phyloP scores from a whole-genome alignment of 768 basidiomycete species.

The Agrocybe chaxingu region DNA sequence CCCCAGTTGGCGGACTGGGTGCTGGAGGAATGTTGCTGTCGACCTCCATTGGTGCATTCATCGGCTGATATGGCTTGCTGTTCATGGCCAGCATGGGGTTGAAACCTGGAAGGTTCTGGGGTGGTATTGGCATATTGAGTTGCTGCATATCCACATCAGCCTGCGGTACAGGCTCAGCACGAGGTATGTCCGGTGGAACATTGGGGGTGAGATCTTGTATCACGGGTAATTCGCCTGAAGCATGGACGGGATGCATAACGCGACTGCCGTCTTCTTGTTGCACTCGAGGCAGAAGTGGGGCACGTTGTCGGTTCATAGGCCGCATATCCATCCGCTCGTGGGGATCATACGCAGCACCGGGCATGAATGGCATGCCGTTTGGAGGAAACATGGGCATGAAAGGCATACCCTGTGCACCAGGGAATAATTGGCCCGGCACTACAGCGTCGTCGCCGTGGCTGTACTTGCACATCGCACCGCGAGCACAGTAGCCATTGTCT shows the following conservation, averaged over 20 bases:
- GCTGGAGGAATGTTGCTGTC: constrained; percentile 15
- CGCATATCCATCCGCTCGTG: constrained; percentile 83
- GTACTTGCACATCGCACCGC: constrained; percentile 87
- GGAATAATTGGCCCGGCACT: constrained; percentile 66
- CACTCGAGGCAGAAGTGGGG: constrained; percentile 54
- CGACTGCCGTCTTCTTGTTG: constrained; percentile 51
- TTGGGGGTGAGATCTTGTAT: constrained; percentile 80
- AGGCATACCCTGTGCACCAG: constrained; percentile 45
- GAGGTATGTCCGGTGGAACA: constrained; percentile 27
- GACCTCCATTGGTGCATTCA: constrained; percentile 18
- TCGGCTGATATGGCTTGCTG: constrained; percentile 10
- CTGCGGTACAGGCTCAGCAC: constrained; percentile 22
- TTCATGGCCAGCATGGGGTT: constrained; percentile 8
- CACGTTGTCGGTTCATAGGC: constrained; percentile 46
- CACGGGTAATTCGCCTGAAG: constrained; percentile 75
- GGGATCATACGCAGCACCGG: constrained; percentile 62
- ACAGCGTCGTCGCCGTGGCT: constrained; percentile 91
- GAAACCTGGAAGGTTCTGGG: constrained; percentile 9
- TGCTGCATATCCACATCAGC: constrained; percentile 19
- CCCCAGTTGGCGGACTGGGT: constrained; percentile 29
- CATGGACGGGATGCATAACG: constrained; percentile 32
- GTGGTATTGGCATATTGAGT: constrained; percentile 7
- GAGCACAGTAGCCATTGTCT: constrained; percentile 92
- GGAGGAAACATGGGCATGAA: constrained; percentile 69
- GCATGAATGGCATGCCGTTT: constrained; percentile 43